A percentile compares a stretch with the other conserved stretches of the same genome.
phyloP scores from a whole-genome alignment of 306 rosid species.

The Arachis hypogaea region DNA sequence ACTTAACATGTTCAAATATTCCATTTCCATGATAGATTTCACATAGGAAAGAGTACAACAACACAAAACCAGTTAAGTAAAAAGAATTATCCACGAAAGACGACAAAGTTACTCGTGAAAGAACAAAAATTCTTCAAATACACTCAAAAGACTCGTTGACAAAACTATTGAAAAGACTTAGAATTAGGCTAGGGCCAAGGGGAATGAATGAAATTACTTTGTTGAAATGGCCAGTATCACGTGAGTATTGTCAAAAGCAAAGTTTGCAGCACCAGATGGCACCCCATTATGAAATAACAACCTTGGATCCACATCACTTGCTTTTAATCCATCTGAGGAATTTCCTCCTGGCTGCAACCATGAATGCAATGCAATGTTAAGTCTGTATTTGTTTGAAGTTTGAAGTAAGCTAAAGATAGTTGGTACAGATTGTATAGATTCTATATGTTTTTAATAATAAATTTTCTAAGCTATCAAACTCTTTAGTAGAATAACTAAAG shows the following conservation, averaged over 20 bases:
- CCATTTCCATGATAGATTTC: constrained; percentile 17
- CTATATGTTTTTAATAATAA: no score
- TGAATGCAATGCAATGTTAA: constrained; percentile 13
- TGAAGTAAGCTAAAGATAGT: no score
- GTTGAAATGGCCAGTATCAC: constrained; percentile 80
- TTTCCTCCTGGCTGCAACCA: constrained; percentile 59
- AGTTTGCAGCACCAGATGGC: constrained; percentile 60
- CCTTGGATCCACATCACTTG: constrained; percentile 60
- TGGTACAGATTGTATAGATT: no score
- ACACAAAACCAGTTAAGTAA: constrained; percentile 4
- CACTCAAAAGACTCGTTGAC: no score
- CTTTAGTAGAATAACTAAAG: no score
- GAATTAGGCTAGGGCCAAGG: constrained; percentile 18
- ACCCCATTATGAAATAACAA: constrained; percentile 74
- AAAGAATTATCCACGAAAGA: not conserved
- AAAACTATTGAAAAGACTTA: not conserved
- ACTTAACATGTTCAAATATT: constrained; percentile 18
- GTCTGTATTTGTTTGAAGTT: not conserved
- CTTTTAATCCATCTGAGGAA: constrained; percentile 53
- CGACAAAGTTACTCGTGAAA: no score
- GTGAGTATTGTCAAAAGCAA: constrained; percentile 73
- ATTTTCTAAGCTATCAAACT: no score
- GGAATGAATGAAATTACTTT: constrained; percentile 48
- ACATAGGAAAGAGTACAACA: not conserved
- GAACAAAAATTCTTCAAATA: no score